These are phyloP conservation scores for Trifolium dubium DNA, from an alignment of 306 rosid genomes.

Conservation along the genomic window DNA sequence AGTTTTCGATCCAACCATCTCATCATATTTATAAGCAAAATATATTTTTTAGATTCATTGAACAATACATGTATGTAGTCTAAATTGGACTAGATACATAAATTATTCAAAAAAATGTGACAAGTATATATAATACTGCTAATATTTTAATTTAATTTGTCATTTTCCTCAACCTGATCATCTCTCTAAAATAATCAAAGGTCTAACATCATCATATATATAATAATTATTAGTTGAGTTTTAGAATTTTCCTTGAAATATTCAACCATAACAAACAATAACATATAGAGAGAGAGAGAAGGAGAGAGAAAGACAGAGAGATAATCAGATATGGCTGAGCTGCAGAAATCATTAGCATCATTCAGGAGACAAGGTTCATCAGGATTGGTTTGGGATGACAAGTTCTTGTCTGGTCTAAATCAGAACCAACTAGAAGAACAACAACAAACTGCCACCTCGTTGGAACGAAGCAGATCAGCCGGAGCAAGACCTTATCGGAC, in stretches of 20 bases:
- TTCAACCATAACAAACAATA: not conserved
- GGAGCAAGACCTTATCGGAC: constrained; percentile 36
- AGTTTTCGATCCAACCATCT: too few species aligned
- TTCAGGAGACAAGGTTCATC: constrained; percentile 84
- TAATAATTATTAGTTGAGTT: not conserved
- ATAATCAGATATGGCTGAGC: constrained; percentile 50
- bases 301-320: constrained; percentile 16
- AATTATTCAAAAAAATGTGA: too few species aligned
- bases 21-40: too few species aligned
- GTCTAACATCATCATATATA: constrained; percentile 33
- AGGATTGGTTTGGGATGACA: constrained; percentile 75
- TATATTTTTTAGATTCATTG: too few species aligned
- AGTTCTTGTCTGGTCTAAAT: constrained; percentile 40
- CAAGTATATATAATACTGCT: too few species aligned
- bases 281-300: constrained; percentile 7
- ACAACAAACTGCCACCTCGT: not conserved
- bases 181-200: constrained; percentile 18
- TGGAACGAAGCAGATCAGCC: constrained; percentile 48
- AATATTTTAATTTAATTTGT: constrained; percentile 21
- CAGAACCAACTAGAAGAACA: constrained; percentile 20
- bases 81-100: too few species aligned
- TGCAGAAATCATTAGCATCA: constrained; percentile 72
- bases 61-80: too few species aligned
- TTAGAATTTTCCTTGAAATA: constrained; percentile 18
- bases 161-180: constrained; percentile 31